Conservation (phyloP, 164 flowering plant species). For the Malania oleifera region DNA sequence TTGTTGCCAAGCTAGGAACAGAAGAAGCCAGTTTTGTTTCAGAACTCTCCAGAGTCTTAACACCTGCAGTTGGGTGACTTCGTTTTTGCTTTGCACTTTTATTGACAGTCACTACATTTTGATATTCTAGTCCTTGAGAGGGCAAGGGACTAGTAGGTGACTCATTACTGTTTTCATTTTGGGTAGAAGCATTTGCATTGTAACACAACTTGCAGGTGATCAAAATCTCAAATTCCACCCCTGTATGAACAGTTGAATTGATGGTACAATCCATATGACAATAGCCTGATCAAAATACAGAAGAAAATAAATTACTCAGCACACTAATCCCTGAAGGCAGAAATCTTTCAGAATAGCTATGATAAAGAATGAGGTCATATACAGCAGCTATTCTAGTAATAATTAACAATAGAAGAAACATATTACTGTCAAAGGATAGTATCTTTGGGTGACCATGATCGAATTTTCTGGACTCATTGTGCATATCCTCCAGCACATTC, state of each 20-base stretch:
- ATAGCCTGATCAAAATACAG: conserved; percentile 46
- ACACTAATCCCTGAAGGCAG: not conserved
- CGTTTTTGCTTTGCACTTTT: conserved; percentile 23
- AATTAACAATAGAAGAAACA: too few species aligned
- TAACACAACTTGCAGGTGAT: conserved; percentile 64
- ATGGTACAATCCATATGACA: conserved; percentile 66
- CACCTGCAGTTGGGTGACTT: conserved; percentile 20
- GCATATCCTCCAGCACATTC: too few species aligned
- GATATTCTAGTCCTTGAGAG: conserved; percentile 32
- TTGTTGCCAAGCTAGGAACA: conserved; percentile 22
- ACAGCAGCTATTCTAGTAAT: too few species aligned
- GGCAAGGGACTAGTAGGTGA: conserved; percentile 48
- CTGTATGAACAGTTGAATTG: conserved; percentile 32
- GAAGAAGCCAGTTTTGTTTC: conserved; percentile 21
- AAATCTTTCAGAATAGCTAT: too few species aligned
- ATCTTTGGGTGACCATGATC: too few species aligned
- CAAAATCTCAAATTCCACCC: conserved; percentile 25
- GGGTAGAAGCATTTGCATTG: conserved; percentile 20
- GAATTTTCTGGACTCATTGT: too few species aligned
- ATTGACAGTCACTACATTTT: conserved; percentile 14
- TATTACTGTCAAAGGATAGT: too few species aligned
- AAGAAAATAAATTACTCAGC: not conserved
- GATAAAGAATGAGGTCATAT: too few species aligned
- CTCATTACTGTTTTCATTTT: conserved; percentile 21
- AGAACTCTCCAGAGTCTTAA: conserved; percentile 19